Conservation (phyloP, 1,284 basidiomycete species). For the Austroboletus niveus region DNA sequence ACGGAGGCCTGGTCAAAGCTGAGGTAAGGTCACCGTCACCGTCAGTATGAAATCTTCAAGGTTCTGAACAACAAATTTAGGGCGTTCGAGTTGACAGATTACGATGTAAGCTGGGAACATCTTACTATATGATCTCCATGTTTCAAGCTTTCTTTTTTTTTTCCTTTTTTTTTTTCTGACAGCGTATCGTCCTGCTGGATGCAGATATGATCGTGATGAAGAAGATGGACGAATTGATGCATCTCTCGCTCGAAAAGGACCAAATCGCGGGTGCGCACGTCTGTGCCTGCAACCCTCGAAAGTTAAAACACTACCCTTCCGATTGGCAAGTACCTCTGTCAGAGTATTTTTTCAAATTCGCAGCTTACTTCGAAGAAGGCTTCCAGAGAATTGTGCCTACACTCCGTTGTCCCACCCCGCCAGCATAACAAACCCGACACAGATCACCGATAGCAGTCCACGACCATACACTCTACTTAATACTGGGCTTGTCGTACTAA, state of each 20-base stretch:
- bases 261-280: conserved; percentile 86
- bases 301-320: conserved; percentile 78
- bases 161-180: conserved; percentile 2
- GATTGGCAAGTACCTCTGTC: conserved; percentile 69
- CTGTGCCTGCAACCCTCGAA: conserved; percentile 92
- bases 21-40: conserved; percentile 45
- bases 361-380: conserved; percentile 49
- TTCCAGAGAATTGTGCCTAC: conserved; percentile 86
- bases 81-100: conserved; percentile 75
- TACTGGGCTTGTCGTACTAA: conserved; percentile 84
- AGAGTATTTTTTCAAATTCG: background rate
- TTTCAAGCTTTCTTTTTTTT: background rate
- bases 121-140: background rate
- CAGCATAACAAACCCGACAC: conserved; percentile 45
- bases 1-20: conserved; percentile 91
- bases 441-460: conserved; percentile 52
- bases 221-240: conserved; percentile 93
- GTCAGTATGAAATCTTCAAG: background rate
- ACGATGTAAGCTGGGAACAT: conserved; percentile 52
- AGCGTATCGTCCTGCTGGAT: conserved; percentile 86
- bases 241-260: conserved; percentile 60
- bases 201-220: conserved; percentile 86
- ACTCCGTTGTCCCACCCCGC: conserved; percentile 59
- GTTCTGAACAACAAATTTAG: conserved; percentile 37
- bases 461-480: conserved; percentile 82